Base-by-base conservation (phyloP, 2,329 filamentous ascomycete species). In the Calonectria hawksworthii region DNA sequence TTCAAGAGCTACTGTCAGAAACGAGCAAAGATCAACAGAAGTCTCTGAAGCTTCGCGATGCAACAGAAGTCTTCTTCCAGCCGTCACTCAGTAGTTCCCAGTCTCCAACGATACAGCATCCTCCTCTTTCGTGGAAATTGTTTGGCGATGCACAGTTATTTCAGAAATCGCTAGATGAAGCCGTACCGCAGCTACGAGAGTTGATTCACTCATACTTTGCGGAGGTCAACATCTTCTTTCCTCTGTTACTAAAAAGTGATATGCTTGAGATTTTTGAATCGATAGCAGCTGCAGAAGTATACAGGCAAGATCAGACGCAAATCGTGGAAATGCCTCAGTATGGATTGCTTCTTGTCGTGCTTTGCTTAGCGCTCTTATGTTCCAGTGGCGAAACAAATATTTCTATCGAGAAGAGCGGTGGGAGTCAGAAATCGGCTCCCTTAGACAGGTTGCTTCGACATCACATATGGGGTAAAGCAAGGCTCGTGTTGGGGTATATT, bases 141-240 rank as follows among this genome's bases (percentile, higher is more conserved):
- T 78, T 52, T 2, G 63, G 52, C 44, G n/a, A n/a, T 32, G n/a
- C 10, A n/a, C 2, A 47, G 14, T n/a, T 21, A 8, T n/a, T 47
- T n/a, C 14, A 11, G 21, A 44, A 21, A 0, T 21, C 41, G 18
- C 8, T 7, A 1, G 34, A 28, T 28, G 26, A n/a, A 1, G 21
- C 28, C 2, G n/a, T 10, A 30, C 34, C 21, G 47, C 41, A 47
- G 18, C 41, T 47, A 18, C 2, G 6, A 2, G 1, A 16, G 26
- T 2, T 64, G 18, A 32, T 77, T 1, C 32, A 71, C 16, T n/a
- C 50, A 1, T 83, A 81, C n/a, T 83, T 82, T 44, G 52, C 56
- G 8, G 52, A 80, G 6, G 75, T 83, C n/a, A 81, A 82, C 14
- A 76, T 82, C 0, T 83, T 82, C 63, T 83, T 81, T 50, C 75